Base-by-base conservation (phyloP, 257 asterid species). In the Craterostigma plantagineum region DNA sequence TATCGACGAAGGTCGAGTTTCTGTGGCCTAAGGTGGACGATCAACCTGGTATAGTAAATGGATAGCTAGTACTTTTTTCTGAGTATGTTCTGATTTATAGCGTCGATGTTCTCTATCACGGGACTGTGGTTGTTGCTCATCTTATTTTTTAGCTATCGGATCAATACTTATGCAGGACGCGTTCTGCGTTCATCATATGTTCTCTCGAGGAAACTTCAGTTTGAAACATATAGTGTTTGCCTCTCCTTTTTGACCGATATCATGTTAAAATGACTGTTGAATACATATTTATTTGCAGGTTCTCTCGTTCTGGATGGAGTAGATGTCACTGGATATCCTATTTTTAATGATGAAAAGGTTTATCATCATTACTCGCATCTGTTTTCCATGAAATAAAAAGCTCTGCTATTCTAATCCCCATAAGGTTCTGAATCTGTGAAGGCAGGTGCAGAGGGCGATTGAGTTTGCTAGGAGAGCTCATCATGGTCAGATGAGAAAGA, bases 401-500 rank as follows among this genome's bases (percentile, higher is more conserved):
- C 44, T 56, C n/a, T 51, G 48, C 52, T 63, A 46, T 55, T 14
- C 35, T 54, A 43, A 48, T 49, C 59, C 51, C 38, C 35, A 72
- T 69, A 53, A 77, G 67, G 63, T 52, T 59, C 71, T 71, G 47
- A 55, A 56, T 60, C 48, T 71, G 68, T 71, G 76, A 78, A 86
- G 95, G 90, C 95, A 86, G 97, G 97, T 86, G 85, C 93, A 67
- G 46, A 86, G 76, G 74, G 97, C 97, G 58, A 71, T 86, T 67
- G 76, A 72, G 50, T 86, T 86, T 68, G 93, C 97, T 49, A 75
- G 70, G 75, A 70, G 67, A 56, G 95, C 97, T 62, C 97, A 86
- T 69, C 63, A 78, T 37, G 95, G 97, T 43, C 97, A 86, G 77
- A 56, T 56, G 16, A 79, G 97, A 47, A 81, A 63, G 72, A 86